phyloP scores from a whole-genome alignment of 2,329 filamentous ascomycete species.

The Aureobasidium mangrovei region DNA sequence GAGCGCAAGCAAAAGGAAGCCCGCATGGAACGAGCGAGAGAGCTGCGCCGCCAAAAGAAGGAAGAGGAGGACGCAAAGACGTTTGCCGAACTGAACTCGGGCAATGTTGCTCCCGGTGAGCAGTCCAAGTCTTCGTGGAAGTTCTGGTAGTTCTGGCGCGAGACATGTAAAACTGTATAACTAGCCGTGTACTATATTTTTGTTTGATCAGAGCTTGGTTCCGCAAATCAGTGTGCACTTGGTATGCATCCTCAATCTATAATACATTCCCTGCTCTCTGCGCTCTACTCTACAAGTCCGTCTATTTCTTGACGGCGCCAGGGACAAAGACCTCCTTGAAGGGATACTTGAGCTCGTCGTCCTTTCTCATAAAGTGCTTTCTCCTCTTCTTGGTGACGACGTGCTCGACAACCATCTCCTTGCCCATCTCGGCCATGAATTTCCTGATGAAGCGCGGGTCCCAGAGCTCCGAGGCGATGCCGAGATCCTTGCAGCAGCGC shows the following conservation, averaged over 20 bases:
- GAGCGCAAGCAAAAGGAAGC: slow-evolving; percentile 47
- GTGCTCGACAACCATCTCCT: slow-evolving; percentile 88
- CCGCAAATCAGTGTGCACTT: background rate
- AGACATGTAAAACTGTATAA: background rate
- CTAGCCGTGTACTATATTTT: slow-evolving; percentile 9
- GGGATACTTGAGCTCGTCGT: slow-evolving; percentile 61
- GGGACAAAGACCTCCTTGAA: slow-evolving; percentile 41
- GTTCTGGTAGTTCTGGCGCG: slow-evolving; percentile 23
- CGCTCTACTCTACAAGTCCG: background rate
- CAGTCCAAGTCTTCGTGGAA: slow-evolving; percentile 27
- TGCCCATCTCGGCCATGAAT: slow-evolving; percentile 66
- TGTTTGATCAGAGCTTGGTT: background rate
- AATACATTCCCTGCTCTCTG: background rate
- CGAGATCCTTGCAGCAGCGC: slow-evolving; percentile 96
- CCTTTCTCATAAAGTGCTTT: slow-evolving; percentile 79
- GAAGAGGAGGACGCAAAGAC: slow-evolving; percentile 35
- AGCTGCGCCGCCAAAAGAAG: slow-evolving; percentile 34
- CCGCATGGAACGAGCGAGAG: slow-evolving; percentile 32
- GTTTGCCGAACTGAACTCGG: slow-evolving; percentile 22
- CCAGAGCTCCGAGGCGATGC: slow-evolving; percentile 92
- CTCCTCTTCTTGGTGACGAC: slow-evolving; percentile 75
- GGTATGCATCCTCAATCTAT: background rate
- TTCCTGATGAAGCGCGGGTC: slow-evolving; percentile 82
- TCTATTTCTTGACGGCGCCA: slow-evolving; percentile 4
- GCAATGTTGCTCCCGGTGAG: slow-evolving; percentile 9